Percentiles rank a stretch among this genome's conserved stretches.
Evolutionary conservation across 768 basidiomycete genomes (phyloP).

Genomic region (Boletellus emodensis): DNA sequence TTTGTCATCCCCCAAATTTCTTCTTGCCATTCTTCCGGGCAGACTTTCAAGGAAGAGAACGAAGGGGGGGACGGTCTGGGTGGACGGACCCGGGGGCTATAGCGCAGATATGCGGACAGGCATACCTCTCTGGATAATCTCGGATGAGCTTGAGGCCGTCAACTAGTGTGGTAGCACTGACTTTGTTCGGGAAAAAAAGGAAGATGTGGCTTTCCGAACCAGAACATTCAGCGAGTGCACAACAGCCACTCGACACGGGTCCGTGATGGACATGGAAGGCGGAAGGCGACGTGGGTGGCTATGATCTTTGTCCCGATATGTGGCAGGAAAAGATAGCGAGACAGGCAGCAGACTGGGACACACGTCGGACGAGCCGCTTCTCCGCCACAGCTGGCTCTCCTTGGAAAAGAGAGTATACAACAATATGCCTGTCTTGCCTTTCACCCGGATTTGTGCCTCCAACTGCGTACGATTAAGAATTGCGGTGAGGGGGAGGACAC

Average conservation of each 20-base stretch:
- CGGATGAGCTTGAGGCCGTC: slow-evolving; percentile 1
- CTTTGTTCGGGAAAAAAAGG: slow-evolving; percentile 24
- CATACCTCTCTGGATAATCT: slow-evolving; percentile 15
- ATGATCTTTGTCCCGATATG: slow-evolving; percentile 21
- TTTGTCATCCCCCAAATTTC: slow-evolving; percentile 29
- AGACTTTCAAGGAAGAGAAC: slow-evolving; percentile 24
- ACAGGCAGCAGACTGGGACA: slow-evolving; percentile 31
- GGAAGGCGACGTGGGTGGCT: slow-evolving; percentile 25
- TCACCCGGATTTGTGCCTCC: slow-evolving; percentile 22
- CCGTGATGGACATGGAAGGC: slow-evolving; percentile 27
- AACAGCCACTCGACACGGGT: slow-evolving; percentile 24
- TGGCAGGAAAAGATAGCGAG: slow-evolving; percentile 27
- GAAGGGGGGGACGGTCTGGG: slow-evolving; percentile 25
- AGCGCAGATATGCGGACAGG: slow-evolving; percentile 24
- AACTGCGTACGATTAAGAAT: slow-evolving; percentile 15
- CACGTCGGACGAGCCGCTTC: slow-evolving; percentile 3
- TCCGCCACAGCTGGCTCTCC: slow-evolving; percentile 22
- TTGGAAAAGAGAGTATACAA: slow-evolving; percentile 23
- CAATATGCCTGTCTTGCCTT: slow-evolving; percentile 7
- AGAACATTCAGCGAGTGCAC: slow-evolving; percentile 24
- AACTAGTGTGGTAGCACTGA: slow-evolving; percentile 8
- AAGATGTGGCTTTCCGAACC: slow-evolving; percentile 15
- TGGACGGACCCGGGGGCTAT: slow-evolving; percentile 31
- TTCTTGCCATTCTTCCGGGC: slow-evolving; percentile 33
- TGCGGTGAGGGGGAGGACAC: not conserved